Conservation (phyloP, 2,329 filamentous ascomycete genomes). For the Hymenoscyphus repandus region DNA sequence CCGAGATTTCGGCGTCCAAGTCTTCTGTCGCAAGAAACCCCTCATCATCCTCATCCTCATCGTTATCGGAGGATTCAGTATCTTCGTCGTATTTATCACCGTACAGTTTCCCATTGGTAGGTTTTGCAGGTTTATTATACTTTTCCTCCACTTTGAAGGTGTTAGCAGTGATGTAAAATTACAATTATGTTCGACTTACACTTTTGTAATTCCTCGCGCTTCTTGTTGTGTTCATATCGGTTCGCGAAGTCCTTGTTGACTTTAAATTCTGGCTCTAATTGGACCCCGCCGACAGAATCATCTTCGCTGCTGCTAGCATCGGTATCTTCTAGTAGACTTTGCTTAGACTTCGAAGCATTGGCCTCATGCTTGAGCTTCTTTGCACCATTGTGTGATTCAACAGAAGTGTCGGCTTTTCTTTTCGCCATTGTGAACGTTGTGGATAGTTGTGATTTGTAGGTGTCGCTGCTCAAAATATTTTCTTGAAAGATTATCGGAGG, state of each 20-base stretch:
- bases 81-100: conserved; percentile 43
- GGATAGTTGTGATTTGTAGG: background rate
- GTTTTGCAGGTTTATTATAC: conserved; percentile 46
- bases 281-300: conserved; percentile 33
- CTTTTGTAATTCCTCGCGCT: conserved; percentile 77
- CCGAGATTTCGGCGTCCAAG: conserved; percentile 81
- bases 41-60: conserved; percentile 85
- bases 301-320: conserved; percentile 31
- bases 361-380: conserved; percentile 29
- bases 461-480: background rate
- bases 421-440: conserved; percentile 27
- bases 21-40: conserved; percentile 81
- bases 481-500: background rate
- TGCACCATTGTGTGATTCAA: conserved; percentile 14
- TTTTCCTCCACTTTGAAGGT: conserved; percentile 74
- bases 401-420: conserved; percentile 29
- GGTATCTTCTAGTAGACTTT: conserved; percentile 45
- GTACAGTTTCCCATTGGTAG: conserved; percentile 37
- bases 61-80: conserved; percentile 66
- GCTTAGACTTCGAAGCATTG: conserved; percentile 9
- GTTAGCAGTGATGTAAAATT: conserved; percentile 22
- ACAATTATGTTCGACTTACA: conserved; percentile 40
- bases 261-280: conserved; percentile 50
- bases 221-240: conserved; percentile 95
- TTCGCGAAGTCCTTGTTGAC: conserved; percentile 88